Percentiles rank a stretch among this genome's conserved stretches.
These are phyloP conservation scores for Phaeosphaeriaceae sp. DNA, from an alignment of 2,329 filamentous ascomycete species.

Conservation along the genomic window DNA sequence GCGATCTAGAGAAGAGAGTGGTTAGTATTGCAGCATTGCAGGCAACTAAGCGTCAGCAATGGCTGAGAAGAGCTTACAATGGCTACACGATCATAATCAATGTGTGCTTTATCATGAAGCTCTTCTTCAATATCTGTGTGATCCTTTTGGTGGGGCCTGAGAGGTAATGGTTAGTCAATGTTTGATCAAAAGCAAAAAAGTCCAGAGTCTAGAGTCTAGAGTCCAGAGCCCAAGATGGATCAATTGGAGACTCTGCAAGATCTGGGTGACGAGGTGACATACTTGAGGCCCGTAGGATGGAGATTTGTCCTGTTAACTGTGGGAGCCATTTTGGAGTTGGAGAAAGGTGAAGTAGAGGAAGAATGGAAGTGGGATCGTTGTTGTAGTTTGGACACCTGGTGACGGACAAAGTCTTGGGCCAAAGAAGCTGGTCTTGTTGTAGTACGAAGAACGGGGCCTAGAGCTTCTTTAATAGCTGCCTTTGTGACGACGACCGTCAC, in stretches of 20 bases:
- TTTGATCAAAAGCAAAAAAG: too few species aligned
- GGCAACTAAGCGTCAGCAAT: neutral
- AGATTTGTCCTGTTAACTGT: constrained; percentile 89
- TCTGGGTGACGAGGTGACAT: constrained; percentile 53
- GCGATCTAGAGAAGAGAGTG: constrained; percentile 61
- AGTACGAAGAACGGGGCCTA: constrained; percentile 43
- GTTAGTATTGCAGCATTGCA: constrained; percentile 18
- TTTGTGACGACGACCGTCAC: constrained; percentile 40
- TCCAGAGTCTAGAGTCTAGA: too few species aligned
- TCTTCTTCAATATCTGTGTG: constrained; percentile 98
- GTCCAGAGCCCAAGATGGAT: neutral
- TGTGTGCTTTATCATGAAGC: constrained; percentile 96
- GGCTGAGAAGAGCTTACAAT: constrained; percentile 70
- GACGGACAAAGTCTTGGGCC: constrained; percentile 62
- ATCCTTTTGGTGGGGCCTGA: constrained; percentile 73
- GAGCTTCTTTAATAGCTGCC: constrained; percentile 45
- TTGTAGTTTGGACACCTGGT: constrained; percentile 62
- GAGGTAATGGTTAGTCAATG: neutral
- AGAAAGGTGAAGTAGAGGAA: constrained; percentile 56
- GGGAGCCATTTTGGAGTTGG: constrained; percentile 48
- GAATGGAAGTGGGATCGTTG: constrained; percentile 65
- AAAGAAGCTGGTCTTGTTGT: constrained; percentile 54
- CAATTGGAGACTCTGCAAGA: constrained; percentile 5
- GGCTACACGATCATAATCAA: constrained; percentile 97
- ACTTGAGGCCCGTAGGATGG: constrained; percentile 90